Base-by-base conservation (phyloP, 495 filamentous ascomycete genomes). In the Talaromyces nanjingensis region DNA sequence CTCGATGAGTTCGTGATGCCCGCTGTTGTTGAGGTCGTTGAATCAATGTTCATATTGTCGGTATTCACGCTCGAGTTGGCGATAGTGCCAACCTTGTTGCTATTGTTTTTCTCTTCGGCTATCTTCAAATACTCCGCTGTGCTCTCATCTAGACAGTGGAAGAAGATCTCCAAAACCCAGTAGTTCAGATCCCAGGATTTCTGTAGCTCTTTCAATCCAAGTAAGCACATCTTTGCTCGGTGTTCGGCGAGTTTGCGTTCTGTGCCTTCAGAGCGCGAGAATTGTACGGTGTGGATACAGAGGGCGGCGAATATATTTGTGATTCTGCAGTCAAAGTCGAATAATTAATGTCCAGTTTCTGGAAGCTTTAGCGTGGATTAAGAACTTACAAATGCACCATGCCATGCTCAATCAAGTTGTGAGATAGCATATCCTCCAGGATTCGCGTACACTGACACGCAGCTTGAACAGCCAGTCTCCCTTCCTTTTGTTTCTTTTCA, bases 111-210 rank as follows among this genome's bases (percentile, higher is more conserved):
- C 20, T 61, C 59, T 61, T 62, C 60, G 6, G 60, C 54, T 34
- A 77, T 49, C 42, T 76, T 71, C 33, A 81, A 67, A 62, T 74
- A 73, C 34, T 68, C 69, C 6, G 79, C 78, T 1, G 75, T 82
- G 18, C 75, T 70, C 55, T 77, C 73, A 60, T 81, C 78, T 7
- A 82, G 58, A 33, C 74, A 79, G 6, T 77, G 74, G 31, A 82
- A 77, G 55, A 82, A 81, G 0, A 82, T 66, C 56, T 80, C 70
- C 4, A 81, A 66, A 0, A 81, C 76, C 74, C 76, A 78, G 31
- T 79, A 81, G 49, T 79, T 77, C 55, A 82, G 62, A 37, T 80
- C 77, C 78, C 78, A 82, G 0, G 74, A 74, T 57, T 77, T 79
- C 58, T 82, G 79, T 29, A 82, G 64, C 52, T 82, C 79, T 52